Conservation (phyloP, 2,329 filamentous ascomycete species). For the Pleoardoris graminearum region DNA sequence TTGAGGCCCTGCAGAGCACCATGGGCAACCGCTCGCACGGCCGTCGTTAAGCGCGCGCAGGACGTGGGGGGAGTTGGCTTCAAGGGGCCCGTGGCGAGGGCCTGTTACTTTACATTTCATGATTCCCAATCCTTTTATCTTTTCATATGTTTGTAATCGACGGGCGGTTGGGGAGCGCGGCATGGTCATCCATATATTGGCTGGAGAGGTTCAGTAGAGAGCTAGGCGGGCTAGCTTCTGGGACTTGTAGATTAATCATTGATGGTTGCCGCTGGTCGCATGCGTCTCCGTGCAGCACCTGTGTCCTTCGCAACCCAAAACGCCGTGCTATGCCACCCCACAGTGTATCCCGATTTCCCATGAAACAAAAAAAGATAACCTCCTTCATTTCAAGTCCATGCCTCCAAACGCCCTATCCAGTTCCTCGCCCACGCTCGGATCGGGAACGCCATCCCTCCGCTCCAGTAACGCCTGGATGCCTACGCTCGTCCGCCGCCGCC, state of each 20-base stretch:
- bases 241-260: slow-evolving; percentile 37
- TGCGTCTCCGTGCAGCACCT: background rate
- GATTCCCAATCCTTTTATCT: slow-evolving; percentile 46
- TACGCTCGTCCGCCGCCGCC: slow-evolving; percentile 18
- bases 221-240: slow-evolving; percentile 17
- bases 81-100: slow-evolving; percentile 20
- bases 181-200: slow-evolving; percentile 14
- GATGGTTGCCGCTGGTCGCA: slow-evolving; percentile 30
- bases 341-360: background rate
- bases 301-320: too few relatives aligned
- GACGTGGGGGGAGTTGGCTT: slow-evolving; percentile 21
- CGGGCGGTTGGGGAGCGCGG: slow-evolving; percentile 14
- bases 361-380: too few relatives aligned
- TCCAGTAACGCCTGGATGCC: slow-evolving; percentile 32
- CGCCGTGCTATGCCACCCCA: too few relatives aligned
- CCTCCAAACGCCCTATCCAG: slow-evolving; percentile 67
- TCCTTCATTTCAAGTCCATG: slow-evolving; percentile 56
- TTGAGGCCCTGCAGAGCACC: slow-evolving; percentile 89
- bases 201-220: too few relatives aligned
- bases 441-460: slow-evolving; percentile 43
- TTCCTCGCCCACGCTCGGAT: slow-evolving; percentile 63
- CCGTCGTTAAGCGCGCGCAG: slow-evolving; percentile 67
- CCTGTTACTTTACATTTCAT: slow-evolving; percentile 40
- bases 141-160: slow-evolving; percentile 48
- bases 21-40: slow-evolving; percentile 83